Evolutionary conservation across 2,329 filamentous ascomycete genomes (phyloP).

Genomic region (Exophiala alcalophila): DNA sequence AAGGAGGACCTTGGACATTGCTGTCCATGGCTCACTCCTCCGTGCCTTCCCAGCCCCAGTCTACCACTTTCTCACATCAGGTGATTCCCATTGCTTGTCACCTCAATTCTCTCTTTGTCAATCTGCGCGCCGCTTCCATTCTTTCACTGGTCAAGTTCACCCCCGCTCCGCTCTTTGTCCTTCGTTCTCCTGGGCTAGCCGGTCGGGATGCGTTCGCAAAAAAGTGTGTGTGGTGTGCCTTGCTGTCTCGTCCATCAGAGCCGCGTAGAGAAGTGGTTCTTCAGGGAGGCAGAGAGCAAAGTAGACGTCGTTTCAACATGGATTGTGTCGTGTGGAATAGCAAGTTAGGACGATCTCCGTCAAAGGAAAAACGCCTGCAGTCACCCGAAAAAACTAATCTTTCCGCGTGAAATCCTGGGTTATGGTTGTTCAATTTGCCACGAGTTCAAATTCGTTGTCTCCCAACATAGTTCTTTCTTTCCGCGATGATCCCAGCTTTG

Average conservation of each 20-base stretch:
- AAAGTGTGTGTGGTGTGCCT: slow-evolving; percentile 3
- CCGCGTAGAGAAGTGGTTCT: slow-evolving; percentile 2
- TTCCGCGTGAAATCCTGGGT: slow-evolving; percentile 8
- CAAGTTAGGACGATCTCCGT: slow-evolving; percentile 7
- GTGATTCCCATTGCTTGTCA: slow-evolving; percentile 1
- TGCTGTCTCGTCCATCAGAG: slow-evolving; percentile 13
- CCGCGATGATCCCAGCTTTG: slow-evolving; percentile 8
- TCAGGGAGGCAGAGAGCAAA: neutral
- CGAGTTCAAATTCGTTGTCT: slow-evolving; percentile 11
- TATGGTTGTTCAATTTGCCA: slow-evolving; percentile 11
- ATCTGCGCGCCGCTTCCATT: slow-evolving; percentile 4
- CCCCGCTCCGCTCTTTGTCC: slow-evolving; percentile 9
- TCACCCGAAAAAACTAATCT: neutral
- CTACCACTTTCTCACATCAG: slow-evolving; percentile 4
- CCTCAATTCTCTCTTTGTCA: slow-evolving; percentile 1
- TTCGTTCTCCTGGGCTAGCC: slow-evolving; percentile 6
- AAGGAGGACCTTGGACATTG: slow-evolving; percentile 9
- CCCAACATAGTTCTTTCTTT: slow-evolving; percentile 4
- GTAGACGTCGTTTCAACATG: slow-evolving; percentile 8
- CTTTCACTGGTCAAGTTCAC: slow-evolving; percentile 6
- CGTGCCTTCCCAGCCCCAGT: slow-evolving; percentile 9
- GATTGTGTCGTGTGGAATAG: slow-evolving; percentile 6
- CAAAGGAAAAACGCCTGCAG: slow-evolving; percentile 8
- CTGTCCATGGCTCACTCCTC: slow-evolving; percentile 9
- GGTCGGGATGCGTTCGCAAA: slow-evolving; percentile 15